These are phyloP conservation scores for Talaromyces funiculosus DNA, from an alignment of 2,329 filamentous ascomycete genomes.

Conservation along the genomic window DNA sequence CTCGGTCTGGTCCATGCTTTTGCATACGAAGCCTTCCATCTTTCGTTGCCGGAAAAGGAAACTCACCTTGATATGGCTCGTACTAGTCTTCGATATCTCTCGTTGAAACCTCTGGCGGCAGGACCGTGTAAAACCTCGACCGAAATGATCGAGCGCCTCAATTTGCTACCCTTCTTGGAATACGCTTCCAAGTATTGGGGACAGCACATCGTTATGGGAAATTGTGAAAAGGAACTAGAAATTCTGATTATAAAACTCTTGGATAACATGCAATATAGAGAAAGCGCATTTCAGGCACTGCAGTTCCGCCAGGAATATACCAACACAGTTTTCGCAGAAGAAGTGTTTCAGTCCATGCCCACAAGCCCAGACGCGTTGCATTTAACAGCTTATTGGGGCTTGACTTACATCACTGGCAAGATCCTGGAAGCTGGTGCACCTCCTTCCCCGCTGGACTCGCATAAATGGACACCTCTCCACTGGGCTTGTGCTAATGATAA, in stretches of 20 bases:
- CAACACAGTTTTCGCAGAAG: neutral
- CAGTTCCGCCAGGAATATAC: neutral
- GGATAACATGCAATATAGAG: neutral
- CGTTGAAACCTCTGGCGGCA: neutral
- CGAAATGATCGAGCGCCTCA: neutral
- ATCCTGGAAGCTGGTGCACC: neutral
- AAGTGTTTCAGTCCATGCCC: neutral
- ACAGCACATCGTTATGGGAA: neutral
- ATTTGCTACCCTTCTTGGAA: neutral
- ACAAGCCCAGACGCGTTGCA: neutral
- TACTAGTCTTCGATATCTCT: neutral
- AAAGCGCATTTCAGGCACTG: neutral
- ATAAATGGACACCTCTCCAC: neutral
- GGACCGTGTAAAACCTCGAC: neutral
- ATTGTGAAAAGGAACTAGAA: neutral
- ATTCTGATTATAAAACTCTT: neutral
- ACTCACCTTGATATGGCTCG: neutral
- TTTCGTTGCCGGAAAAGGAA: neutral
- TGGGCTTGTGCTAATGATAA: neutral
- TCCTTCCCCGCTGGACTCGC: neutral
- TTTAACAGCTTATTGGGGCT: neutral
- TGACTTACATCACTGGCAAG: neutral
- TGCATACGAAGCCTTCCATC: neutral
- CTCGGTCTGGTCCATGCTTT: constrained; percentile 7
- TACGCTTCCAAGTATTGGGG: neutral